Evolutionary conservation across 441 rosid species (phyloP).

Genomic region (Theobroma grandiflorum): DNA sequence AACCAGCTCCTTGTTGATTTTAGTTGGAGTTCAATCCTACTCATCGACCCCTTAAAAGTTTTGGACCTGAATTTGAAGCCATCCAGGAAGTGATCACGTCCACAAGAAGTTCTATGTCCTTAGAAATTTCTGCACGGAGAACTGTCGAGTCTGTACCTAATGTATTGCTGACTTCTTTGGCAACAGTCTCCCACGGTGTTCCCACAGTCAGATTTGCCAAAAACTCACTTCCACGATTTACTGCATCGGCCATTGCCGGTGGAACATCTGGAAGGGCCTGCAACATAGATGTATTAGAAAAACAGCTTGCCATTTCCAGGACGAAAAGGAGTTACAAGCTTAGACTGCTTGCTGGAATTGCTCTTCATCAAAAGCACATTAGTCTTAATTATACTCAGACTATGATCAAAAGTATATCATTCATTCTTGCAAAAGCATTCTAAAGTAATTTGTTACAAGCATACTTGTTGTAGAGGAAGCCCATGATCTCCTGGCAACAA

Average conservation of each 20-base stretch:
- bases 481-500: constrained; percentile 90
- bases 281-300: constrained; percentile 18
- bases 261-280: constrained; percentile 96
- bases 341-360: not conserved
- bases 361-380: constrained; percentile 10
- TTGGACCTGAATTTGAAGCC: constrained; percentile 72
- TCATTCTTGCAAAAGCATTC: constrained; percentile 17
- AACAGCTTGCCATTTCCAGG: constrained; percentile 13
- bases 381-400: not conserved
- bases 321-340: constrained; percentile 9
- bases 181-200: constrained; percentile 93
- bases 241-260: constrained; percentile 96
- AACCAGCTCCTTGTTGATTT: not conserved
- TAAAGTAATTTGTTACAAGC: constrained; percentile 20
- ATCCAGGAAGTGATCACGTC: constrained; percentile 83
- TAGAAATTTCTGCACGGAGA: constrained; percentile 70
- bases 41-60: constrained; percentile 56
- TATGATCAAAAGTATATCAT: not conserved
- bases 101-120: constrained; percentile 69
- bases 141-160: constrained; percentile 69
- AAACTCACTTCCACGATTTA: constrained; percentile 83
- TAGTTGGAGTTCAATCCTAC: constrained; percentile 9
- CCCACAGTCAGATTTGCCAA: constrained; percentile 79
- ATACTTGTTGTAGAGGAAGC: constrained; percentile 95
- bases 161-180: constrained; percentile 86